These are phyloP conservation scores for Corylus heterophylla DNA, from an alignment of 306 rosid genomes.

Conservation along the genomic window DNA sequence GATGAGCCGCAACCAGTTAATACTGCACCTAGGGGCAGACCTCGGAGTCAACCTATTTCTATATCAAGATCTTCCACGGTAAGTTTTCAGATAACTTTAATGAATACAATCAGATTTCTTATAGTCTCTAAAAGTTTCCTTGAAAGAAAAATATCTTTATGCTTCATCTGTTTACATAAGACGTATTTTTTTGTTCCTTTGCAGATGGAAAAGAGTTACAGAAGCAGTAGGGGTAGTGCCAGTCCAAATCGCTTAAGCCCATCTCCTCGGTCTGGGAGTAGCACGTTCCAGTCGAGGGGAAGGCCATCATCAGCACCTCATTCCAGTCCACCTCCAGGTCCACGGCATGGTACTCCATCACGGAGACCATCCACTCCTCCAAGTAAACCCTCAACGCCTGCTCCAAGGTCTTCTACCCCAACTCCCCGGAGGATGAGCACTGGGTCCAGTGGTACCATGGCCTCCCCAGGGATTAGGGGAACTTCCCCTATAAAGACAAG, in stretches of 20 bases:
- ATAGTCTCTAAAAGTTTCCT: constrained; percentile 8
- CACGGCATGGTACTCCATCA: constrained; percentile 53
- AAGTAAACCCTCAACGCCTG: constrained; percentile 60
- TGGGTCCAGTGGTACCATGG: constrained; percentile 48
- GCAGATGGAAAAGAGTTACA: constrained; percentile 84
- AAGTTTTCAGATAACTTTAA: constrained; percentile 31
- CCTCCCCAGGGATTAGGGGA: constrained; percentile 62
- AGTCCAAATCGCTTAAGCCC: constrained; percentile 83
- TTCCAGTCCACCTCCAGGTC: constrained; percentile 69
- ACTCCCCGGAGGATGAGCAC: constrained; percentile 70
- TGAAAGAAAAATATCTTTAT: constrained; percentile 16
- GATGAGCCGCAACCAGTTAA: constrained; percentile 50
- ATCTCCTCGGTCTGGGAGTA: constrained; percentile 72
- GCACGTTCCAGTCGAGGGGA: constrained; percentile 63
- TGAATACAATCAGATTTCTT: constrained; percentile 21
- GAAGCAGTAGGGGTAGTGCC: constrained; percentile 85
- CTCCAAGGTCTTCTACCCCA: constrained; percentile 63
- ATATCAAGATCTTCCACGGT: constrained; percentile 87
- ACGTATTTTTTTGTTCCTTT: constrained; percentile 4
- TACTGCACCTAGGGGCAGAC: constrained; percentile 64
- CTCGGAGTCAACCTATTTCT: constrained; percentile 81
- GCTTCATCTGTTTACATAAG: constrained; percentile 12
- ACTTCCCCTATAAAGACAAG: constrained; percentile 65
- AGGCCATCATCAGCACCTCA: constrained; percentile 60
- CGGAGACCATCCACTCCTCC: constrained; percentile 77